Percentiles rank a stretch among this genome's conserved stretches.
Conservation (phyloP, 768 basidiomycete species). For the Amylocystis lapponica region DNA sequence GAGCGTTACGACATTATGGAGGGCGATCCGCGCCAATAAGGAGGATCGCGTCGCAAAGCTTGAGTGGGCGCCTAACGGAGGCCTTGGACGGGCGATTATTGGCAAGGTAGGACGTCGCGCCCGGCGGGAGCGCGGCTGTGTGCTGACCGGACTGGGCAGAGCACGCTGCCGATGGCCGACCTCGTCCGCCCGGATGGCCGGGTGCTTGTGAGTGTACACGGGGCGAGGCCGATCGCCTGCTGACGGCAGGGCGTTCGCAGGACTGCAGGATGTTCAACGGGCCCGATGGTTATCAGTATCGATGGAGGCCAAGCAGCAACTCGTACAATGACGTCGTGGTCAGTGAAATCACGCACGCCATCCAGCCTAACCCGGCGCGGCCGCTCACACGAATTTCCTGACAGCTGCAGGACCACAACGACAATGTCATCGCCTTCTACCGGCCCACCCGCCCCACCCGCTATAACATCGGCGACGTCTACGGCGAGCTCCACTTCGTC, state of each 20-base stretch:
- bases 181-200: conserved; percentile 66
- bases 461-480: conserved; percentile 83
- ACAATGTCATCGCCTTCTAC: conserved; percentile 72
- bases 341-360: conserved; percentile 40
- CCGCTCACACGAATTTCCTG: not conserved
- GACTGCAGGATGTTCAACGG: conserved; percentile 61
- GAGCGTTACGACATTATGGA: conserved; percentile 73
- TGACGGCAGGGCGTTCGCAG: conserved; percentile 15
- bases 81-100: conserved; percentile 79
- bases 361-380: not conserved
- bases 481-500: conserved; percentile 80
- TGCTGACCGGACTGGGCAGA: conserved; percentile 39
- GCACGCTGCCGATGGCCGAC: conserved; percentile 77
- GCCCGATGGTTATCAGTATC: conserved; percentile 75
- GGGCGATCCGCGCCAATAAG: conserved; percentile 76
- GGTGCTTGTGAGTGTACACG: conserved; percentile 49
- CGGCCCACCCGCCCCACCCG: conserved; percentile 71
- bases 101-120: conserved; percentile 53
- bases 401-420: conserved; percentile 69
- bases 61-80: conserved; percentile 80
- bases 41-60: conserved; percentile 86
- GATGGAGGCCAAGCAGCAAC: conserved; percentile 67
- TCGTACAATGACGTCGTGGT: conserved; percentile 53
- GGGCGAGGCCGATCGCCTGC: conserved; percentile 38
- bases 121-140: conserved; percentile 8